These are phyloP conservation scores for Skeletonema tropicum DNA, from an alignment of 108 stramenopile species.

Conservation along the genomic window DNA sequence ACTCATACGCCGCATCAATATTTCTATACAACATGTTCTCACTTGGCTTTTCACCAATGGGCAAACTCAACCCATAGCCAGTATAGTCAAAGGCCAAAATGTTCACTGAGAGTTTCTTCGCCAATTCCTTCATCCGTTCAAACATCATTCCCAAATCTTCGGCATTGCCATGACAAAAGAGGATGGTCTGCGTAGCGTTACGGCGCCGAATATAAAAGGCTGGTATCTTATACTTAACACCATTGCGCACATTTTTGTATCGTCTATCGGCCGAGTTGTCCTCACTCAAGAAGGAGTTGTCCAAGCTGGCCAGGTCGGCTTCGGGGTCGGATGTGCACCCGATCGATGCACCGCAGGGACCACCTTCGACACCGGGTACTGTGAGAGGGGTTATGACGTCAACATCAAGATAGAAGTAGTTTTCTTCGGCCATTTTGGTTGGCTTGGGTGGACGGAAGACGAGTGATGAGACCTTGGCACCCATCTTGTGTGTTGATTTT, in stretches of 20 bases:
- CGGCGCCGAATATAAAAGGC: constrained; percentile 56
- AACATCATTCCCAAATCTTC: constrained; percentile 77
- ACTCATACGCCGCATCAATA: constrained; percentile 52
- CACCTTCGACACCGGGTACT: constrained; percentile 26
- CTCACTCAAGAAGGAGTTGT: constrained; percentile 1
- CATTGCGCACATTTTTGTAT: constrained; percentile 11
- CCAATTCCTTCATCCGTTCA: constrained; percentile 53
- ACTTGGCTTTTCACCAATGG: constrained; percentile 19
- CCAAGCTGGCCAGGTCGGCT: constrained; percentile 10
- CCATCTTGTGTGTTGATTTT: constrained; percentile 29
- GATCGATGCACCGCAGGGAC: neutral
- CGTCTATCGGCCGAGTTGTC: neutral
- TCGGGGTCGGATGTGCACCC: neutral
- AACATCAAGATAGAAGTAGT: constrained; percentile 51
- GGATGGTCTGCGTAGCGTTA: constrained; percentile 53
- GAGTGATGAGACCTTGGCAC: constrained; percentile 49
- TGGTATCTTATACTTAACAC: constrained; percentile 33
- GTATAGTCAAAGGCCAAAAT: constrained; percentile 86
- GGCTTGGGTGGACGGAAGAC: constrained; percentile 55
- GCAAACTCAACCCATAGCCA: constrained; percentile 66
- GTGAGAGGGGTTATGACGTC: constrained; percentile 30
- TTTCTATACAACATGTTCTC: constrained; percentile 58
- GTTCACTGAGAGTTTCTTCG: constrained; percentile 61
- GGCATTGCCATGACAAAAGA: constrained; percentile 79
- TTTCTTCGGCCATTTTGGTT: constrained; percentile 40